phyloP scores from a whole-genome alignment of 2,329 filamentous ascomycete species.

The Hypoxylon sp. region DNA sequence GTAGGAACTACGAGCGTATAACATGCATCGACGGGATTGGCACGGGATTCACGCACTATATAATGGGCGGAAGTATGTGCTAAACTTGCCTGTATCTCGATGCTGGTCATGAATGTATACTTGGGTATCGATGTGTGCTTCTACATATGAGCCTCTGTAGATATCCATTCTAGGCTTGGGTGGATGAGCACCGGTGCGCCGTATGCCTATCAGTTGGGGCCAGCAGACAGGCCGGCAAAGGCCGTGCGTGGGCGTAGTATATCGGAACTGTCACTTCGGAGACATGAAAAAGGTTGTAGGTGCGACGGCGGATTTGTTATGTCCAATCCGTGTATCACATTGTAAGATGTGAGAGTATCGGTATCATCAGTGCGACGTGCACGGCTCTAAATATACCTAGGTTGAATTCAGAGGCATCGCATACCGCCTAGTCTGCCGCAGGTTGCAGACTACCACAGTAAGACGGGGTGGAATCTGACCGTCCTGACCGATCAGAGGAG shows the following conservation, averaged over 20 bases:
- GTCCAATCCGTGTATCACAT: not conserved
- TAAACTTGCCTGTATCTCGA: no score
- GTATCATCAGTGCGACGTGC: not conserved
- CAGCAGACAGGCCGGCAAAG: slow-evolving; percentile 6
- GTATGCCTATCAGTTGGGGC: not conserved
- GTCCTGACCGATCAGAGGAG: slow-evolving; percentile 5
- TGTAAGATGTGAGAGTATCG: not conserved
- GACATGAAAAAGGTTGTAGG: no score
- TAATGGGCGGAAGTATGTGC: no score
- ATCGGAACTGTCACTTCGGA: no score
- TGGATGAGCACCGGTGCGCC: slow-evolving; percentile 5
- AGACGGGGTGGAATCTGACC: not conserved
- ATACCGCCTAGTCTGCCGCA: slow-evolving; percentile 13
- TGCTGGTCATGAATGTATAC: no score
- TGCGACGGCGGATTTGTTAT: not conserved
- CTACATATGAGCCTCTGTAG: not conserved
- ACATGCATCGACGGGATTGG: no score
- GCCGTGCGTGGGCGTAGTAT: not conserved
- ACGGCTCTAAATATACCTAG: slow-evolving; percentile 1
- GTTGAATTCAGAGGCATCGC: not conserved
- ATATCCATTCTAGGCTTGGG: slow-evolving; percentile 2
- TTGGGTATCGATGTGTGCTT: no score
- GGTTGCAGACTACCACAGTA: not conserved
- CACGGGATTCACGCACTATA: no score
- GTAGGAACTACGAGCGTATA: no score